Evolutionary conservation across 1,284 basidiomycete species (phyloP).

Genomic region (Cutaneotrichosporon daszewskae): DNA sequence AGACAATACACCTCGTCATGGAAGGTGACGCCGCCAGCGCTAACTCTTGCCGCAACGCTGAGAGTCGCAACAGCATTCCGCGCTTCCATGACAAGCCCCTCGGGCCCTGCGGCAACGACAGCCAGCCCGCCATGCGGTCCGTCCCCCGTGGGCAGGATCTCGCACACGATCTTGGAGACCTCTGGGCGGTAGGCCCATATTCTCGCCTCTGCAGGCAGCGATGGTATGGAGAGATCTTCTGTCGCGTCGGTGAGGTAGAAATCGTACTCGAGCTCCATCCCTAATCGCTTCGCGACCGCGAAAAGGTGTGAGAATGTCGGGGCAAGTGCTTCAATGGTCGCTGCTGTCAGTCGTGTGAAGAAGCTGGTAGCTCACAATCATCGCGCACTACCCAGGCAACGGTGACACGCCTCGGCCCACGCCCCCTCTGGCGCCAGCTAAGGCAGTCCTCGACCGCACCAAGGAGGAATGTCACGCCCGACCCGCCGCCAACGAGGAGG

Average conservation of each 20-base stretch:
- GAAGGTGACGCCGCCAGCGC: constrained; percentile 34
- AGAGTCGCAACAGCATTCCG: constrained; percentile 36
- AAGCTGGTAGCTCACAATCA: constrained; percentile 25
- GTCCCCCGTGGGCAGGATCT: constrained; percentile 19
- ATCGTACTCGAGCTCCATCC: constrained; percentile 23
- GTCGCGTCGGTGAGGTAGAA: constrained; percentile 38
- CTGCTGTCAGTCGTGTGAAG: constrained; percentile 15
- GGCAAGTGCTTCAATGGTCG: constrained; percentile 33
- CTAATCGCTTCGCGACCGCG: constrained; percentile 14
- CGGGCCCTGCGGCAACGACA: constrained; percentile 42
- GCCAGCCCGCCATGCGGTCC: constrained; percentile 27
- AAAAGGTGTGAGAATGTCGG: constrained; percentile 30
- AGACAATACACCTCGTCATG: constrained; percentile 39
- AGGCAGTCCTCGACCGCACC: constrained; percentile 40
- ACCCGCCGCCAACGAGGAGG: constrained; percentile 41
- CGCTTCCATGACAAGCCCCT: constrained; percentile 38
- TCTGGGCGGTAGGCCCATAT: constrained; percentile 37
- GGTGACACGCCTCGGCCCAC: constrained; percentile 23
- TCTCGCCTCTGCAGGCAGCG: too few species aligned
- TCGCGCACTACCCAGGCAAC: constrained; percentile 41
- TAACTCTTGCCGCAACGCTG: constrained; percentile 23
- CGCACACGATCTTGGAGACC: constrained; percentile 33
- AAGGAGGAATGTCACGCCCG: constrained; percentile 41
- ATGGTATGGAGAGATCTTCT: too few species aligned
- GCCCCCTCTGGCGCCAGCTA: constrained; percentile 17